phyloP scores from a whole-genome alignment of 2,329 filamentous ascomycete genomes.

The Stromatinia cepivora region DNA sequence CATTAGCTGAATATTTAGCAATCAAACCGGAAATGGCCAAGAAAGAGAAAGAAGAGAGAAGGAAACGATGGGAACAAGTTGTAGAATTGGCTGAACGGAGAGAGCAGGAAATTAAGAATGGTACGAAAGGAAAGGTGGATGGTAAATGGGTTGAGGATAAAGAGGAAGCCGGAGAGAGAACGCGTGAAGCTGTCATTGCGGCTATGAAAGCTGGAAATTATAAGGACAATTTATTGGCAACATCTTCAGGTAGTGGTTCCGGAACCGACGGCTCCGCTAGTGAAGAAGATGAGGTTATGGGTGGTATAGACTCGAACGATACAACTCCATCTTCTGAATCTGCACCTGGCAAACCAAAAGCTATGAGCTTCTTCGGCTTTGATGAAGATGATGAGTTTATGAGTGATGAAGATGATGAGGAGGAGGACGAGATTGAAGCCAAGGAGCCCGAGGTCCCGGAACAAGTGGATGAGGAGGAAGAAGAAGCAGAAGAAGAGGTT shows the following conservation, averaged over 20 bases:
- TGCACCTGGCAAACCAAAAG: slow-evolving; percentile 40
- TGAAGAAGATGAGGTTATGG: slow-evolving; percentile 39
- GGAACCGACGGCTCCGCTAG: slow-evolving; percentile 30
- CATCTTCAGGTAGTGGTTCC: slow-evolving; percentile 42
- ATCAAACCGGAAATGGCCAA: slow-evolving; percentile 97
- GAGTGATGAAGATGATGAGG: slow-evolving; percentile 61
- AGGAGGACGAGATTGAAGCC: slow-evolving; percentile 26
- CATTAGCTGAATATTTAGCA: slow-evolving; percentile 88
- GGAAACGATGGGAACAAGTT: slow-evolving; percentile 83
- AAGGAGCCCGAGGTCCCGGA: slow-evolving; percentile 42
- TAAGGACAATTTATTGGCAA: slow-evolving; percentile 58
- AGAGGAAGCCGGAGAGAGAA: slow-evolving; percentile 84
- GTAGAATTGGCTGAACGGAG: slow-evolving; percentile 80
- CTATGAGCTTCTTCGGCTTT: slow-evolving; percentile 68
- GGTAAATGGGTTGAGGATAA: slow-evolving; percentile 95
- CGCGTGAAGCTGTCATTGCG: slow-evolving; percentile 70
- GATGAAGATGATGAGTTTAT: slow-evolving; percentile 77
- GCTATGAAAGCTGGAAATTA: slow-evolving; percentile 66
- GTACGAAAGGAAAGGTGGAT: slow-evolving; percentile 70
- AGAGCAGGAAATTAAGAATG: slow-evolving; percentile 79
- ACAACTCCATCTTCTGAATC: slow-evolving; percentile 52
- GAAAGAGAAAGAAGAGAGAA: slow-evolving; percentile 84
- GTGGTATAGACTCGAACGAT: slow-evolving; percentile 42
- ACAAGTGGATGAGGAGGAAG: slow-evolving; percentile 42
- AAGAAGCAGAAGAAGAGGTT: slow-evolving; percentile 32